Conservation (phyloP, 805 yeast genomes). For the Monosporozyma yasuniensis region DNA sequence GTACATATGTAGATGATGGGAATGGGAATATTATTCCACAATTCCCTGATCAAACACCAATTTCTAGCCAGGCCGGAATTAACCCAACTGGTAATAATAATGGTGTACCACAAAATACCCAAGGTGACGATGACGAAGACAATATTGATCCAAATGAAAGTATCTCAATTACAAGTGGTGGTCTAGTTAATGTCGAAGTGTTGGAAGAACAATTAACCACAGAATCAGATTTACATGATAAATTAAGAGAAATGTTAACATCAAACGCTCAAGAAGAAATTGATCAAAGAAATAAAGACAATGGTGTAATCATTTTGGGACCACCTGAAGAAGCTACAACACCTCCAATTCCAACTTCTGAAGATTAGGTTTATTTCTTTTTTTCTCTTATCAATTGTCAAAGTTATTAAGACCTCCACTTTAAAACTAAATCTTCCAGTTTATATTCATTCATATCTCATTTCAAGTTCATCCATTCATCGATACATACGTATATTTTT, state of each 20-base stretch:
- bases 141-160: background rate
- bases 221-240: slow-evolving; percentile 24
- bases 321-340: slow-evolving; percentile 14
- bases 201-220: slow-evolving; percentile 21
- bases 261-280: slow-evolving; percentile 21
- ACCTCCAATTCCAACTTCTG: background rate
- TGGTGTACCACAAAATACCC: background rate
- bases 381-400: background rate
- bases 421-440: too few species aligned
- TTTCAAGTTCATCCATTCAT: background rate
- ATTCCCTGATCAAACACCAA: slow-evolving; percentile 6
- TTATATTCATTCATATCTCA: background rate
- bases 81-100: background rate
- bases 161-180: slow-evolving; percentile 7
- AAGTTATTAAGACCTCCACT: background rate
- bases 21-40: slow-evolving; percentile 19
- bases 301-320: slow-evolving; percentile 29
- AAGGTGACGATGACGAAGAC: background rate
- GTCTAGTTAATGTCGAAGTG: slow-evolving; percentile 15
- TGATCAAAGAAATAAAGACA: slow-evolving; percentile 20
- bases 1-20: slow-evolving; percentile 23
- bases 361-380: background rate
- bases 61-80: background rate
- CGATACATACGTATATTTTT: background rate
- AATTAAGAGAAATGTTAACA: slow-evolving; percentile 22